A percentile compares a stretch with the other conserved stretches of the same genome.
Conservation (phyloP, 345 rosid species). For the Moringa oleifera region DNA sequence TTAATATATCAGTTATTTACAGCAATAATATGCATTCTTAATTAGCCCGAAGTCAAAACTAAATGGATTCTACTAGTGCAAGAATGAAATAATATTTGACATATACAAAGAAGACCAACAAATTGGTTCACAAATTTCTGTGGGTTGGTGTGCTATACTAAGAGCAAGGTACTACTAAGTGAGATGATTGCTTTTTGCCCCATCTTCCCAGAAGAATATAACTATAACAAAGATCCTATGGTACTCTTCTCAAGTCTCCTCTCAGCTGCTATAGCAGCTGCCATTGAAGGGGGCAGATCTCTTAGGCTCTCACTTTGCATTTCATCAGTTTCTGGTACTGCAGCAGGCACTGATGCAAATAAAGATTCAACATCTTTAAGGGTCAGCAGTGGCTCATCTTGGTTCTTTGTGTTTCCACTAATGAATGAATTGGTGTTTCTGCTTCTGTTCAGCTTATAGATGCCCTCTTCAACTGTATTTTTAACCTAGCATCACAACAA, state of each 20-base stretch:
- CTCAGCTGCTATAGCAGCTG: slow-evolving; percentile 91
- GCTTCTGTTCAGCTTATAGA: slow-evolving; percentile 81
- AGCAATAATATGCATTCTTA: too few species aligned
- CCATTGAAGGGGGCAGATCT: slow-evolving; percentile 67
- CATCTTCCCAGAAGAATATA: neutral
- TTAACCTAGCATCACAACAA: slow-evolving; percentile 46
- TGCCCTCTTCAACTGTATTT: slow-evolving; percentile 87
- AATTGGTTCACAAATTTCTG: too few species aligned
- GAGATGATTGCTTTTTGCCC: neutral
- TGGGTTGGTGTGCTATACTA: too few species aligned
- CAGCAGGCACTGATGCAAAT: too few species aligned
- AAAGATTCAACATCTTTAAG: slow-evolving; percentile 78
- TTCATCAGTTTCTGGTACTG: slow-evolving; percentile 34
- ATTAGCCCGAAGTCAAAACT: too few species aligned
- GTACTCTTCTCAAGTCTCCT: slow-evolving; percentile 51
- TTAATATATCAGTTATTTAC: too few species aligned
- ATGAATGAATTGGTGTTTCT: slow-evolving; percentile 51
- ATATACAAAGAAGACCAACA: too few species aligned
- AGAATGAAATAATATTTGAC: too few species aligned
- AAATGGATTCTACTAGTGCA: too few species aligned
- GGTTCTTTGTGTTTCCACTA: slow-evolving; percentile 83
- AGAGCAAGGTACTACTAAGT: too few species aligned
- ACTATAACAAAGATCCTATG: neutral
- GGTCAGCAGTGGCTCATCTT: slow-evolving; percentile 76
- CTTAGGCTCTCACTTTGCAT: slow-evolving; percentile 43